Conservation (phyloP, 495 filamentous ascomycete genomes). For the Lasiosphaeria miniovina region DNA sequence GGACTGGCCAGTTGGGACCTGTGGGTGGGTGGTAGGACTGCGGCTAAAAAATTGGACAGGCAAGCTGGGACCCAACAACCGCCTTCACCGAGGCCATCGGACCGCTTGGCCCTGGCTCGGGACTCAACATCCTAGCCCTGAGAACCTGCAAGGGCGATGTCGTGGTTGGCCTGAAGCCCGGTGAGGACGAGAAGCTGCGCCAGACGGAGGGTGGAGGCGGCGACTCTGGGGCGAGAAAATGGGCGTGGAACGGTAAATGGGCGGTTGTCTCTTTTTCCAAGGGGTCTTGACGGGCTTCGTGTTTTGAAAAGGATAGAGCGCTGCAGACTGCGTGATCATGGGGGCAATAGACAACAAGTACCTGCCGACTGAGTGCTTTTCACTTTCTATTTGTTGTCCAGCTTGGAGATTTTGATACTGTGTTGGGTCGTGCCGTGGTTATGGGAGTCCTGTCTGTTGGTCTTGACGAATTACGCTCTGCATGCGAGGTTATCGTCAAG, state of each 20-base stretch:
- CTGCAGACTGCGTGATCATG: too few species aligned
- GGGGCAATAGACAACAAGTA: too few species aligned
- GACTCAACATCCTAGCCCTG: constrained; percentile 77
- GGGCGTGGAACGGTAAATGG: constrained; percentile 98
- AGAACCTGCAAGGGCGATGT: constrained; percentile 95
- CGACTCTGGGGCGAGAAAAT: constrained; percentile 71
- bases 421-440: too few species aligned
- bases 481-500: too few species aligned
- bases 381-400: too few species aligned
- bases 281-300: constrained; percentile 27
- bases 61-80: constrained; percentile 82
- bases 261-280: constrained; percentile 83
- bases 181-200: constrained; percentile 75
- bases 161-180: constrained; percentile 80
- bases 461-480: too few species aligned
- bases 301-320: too few species aligned
- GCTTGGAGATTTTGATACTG: too few species aligned
- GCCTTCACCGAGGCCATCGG: constrained; percentile 84
- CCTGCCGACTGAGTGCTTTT: too few species aligned
- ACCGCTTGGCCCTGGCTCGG: constrained; percentile 74
- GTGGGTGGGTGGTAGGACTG: not conserved
- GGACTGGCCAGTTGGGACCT: too few species aligned
- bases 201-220: constrained; percentile 64
- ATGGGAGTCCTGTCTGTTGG: too few species aligned
- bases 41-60: constrained; percentile 44